These are phyloP conservation scores for Lentinula novae-zelandiae DNA, from an alignment of 1,284 basidiomycete species.

Conservation along the genomic window DNA sequence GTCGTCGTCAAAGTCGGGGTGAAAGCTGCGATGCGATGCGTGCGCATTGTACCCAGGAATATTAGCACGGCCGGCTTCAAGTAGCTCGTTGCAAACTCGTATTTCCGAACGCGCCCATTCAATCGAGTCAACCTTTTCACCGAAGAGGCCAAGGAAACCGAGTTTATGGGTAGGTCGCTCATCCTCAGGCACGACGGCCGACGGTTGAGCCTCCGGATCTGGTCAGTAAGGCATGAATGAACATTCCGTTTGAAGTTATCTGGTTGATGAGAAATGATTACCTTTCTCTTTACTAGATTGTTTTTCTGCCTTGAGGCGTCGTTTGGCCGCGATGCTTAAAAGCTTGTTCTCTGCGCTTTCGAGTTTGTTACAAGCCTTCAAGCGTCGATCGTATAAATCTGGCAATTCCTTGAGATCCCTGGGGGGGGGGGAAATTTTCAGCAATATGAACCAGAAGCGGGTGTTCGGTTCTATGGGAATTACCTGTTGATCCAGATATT, in stretches of 20 bases:
- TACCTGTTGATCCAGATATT: slow-evolving; percentile 87
- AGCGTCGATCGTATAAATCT: slow-evolving; percentile 76
- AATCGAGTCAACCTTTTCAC: slow-evolving; percentile 88
- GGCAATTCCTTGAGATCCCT: slow-evolving; percentile 82
- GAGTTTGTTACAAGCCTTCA: slow-evolving; percentile 72
- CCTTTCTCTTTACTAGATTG: slow-evolving; percentile 21
- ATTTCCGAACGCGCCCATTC: slow-evolving; percentile 84
- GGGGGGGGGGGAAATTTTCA: neutral
- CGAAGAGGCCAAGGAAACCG: slow-evolving; percentile 51
- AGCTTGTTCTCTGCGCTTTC: slow-evolving; percentile 83
- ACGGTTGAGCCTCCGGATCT: slow-evolving; percentile 8
- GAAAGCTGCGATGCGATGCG: neutral
- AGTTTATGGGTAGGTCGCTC: slow-evolving; percentile 83
- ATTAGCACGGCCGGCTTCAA: slow-evolving; percentile 46
- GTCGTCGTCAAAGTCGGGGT: slow-evolving; percentile 21
- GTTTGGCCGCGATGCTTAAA: slow-evolving; percentile 71
- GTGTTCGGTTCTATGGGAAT: neutral
- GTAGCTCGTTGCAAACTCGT: slow-evolving; percentile 41
- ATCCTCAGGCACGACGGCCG: slow-evolving; percentile 21
- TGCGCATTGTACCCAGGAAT: slow-evolving; percentile 19
- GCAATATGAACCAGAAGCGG: neutral
- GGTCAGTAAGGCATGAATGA: neutral
- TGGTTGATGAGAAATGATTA: neutral
- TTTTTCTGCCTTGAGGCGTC: slow-evolving; percentile 42
- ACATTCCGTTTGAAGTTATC: neutral